Conservation (phyloP, 2,329 filamentous ascomycete genomes). For the Alternaria burnsii region DNA sequence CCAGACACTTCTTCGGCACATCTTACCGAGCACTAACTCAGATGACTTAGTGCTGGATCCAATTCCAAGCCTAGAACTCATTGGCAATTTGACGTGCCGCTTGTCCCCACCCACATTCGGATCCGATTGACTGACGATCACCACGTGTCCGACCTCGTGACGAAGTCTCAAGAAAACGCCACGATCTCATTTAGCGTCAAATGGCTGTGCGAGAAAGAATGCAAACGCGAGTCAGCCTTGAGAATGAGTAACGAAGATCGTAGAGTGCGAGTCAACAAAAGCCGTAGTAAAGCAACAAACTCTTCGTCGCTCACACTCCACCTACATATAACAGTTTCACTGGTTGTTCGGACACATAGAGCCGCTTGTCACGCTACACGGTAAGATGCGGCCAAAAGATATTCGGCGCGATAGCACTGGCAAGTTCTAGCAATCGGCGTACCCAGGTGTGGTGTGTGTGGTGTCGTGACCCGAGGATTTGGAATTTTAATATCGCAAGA, state of each 20-base stretch:
- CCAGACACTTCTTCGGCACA: neutral
- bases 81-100: neutral
- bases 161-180: neutral
- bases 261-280: neutral
- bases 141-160: neutral
- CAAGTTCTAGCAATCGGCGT: neutral
- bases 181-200: neutral
- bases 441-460: neutral
- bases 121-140: neutral
- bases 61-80: neutral
- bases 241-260: neutral
- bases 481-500: neutral
- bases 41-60: neutral
- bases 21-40: neutral
- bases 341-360: neutral
- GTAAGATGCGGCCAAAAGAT: neutral
- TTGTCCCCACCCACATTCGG: neutral
- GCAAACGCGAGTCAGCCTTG: neutral
- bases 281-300: neutral
- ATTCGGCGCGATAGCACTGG: neutral
- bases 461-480: neutral
- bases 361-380: neutral
- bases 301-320: neutral
- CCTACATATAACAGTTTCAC: neutral
- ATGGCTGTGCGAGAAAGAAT: neutral